Evolutionary conservation across 257 asterid genomes (phyloP), one percentile per base, ranked within the genome.

Genomic region (Solanum dulcamara): DNA sequence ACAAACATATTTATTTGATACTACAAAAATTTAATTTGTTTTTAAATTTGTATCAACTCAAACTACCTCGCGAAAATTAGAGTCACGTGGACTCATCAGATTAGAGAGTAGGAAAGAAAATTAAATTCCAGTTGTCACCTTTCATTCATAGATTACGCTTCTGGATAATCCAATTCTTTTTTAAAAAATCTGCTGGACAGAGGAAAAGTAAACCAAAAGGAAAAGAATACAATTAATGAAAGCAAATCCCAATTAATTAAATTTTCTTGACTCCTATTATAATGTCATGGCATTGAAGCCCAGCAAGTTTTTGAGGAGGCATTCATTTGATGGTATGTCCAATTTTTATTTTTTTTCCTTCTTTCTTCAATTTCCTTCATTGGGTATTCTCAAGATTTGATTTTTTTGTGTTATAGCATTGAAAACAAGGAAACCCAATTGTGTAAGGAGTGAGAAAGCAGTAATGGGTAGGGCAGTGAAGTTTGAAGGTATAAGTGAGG

Each of bases 381-480:
- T 46, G 42, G 42, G 24, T 18, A 5, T 48, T 48, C 13, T 48
- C 18, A 28, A 79, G 83, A 28, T 77, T 77, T 77, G 24, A 44
- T 75, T 75, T 42, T 75, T 74, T 14, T 44, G 44, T 8, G 1
- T 26, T 44, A 40, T 28, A 79, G 83, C 83, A 48, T 48, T 28
- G 42, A 79, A 18, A 48, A 48, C 83, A 14, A 77, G 37, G 42
- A 46, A 28, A 77, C 10, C 4, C 17, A 9, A 17, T 79, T 48
- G 42, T 15, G 64, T 48, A 24, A 85, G 59, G 22, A 64, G 64
- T 17, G 42, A 44, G 82, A 66, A 32, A 51, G 60, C 72, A n/a
- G 81, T 13, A 10, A 85, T 81, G 88, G 87, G 85, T 44, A 85
- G 80, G 81, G 70, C 71, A 24, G 48, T 55, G 48, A 85, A 81